A percentile compares a stretch with the other conserved stretches of the same genome.
These are phyloP conservation scores for Boletus huronensis DNA, from an alignment of 768 basidiomycete genomes.

Conservation along the genomic window DNA sequence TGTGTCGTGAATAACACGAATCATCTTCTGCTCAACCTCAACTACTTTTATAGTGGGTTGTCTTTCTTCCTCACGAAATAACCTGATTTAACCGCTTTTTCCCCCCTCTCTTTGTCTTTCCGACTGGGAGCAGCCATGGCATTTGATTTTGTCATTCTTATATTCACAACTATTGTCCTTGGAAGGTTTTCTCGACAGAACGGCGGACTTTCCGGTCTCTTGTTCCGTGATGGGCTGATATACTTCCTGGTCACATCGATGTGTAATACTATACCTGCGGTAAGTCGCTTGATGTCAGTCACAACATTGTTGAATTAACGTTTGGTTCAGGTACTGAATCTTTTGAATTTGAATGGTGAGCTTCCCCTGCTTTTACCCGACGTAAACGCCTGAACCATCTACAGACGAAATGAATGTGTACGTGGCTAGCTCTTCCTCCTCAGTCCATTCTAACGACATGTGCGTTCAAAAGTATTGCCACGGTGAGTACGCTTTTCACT, in stretches of 20 bases:
- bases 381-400: neutral
- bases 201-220: conserved; percentile 57
- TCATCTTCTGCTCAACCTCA: conserved; percentile 55
- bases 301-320: neutral
- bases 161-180: conserved; percentile 53
- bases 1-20: conserved; percentile 55
- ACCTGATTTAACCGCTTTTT: neutral
- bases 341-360: conserved; percentile 27
- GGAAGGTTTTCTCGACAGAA: conserved; percentile 45
- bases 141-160: conserved; percentile 60
- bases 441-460: conserved; percentile 1
- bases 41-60: conserved; percentile 66
- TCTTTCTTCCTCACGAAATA: neutral
- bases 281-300: conserved; percentile 29
- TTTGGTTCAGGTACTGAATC: conserved; percentile 21
- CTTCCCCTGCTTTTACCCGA: neutral
- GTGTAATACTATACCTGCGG: conserved; percentile 66
- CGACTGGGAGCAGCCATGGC: conserved; percentile 50
- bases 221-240: conserved; percentile 71
- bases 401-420: conserved; percentile 29
- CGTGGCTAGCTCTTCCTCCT: neutral
- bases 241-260: conserved; percentile 66
- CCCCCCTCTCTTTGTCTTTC: neutral
- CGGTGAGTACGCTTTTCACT: conserved; percentile 10
- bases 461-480: conserved; percentile 17